These are phyloP conservation scores for Filobasidium uniguttulatum DNA, from an alignment of 1,284 basidiomycete species.

Conservation along the genomic window DNA sequence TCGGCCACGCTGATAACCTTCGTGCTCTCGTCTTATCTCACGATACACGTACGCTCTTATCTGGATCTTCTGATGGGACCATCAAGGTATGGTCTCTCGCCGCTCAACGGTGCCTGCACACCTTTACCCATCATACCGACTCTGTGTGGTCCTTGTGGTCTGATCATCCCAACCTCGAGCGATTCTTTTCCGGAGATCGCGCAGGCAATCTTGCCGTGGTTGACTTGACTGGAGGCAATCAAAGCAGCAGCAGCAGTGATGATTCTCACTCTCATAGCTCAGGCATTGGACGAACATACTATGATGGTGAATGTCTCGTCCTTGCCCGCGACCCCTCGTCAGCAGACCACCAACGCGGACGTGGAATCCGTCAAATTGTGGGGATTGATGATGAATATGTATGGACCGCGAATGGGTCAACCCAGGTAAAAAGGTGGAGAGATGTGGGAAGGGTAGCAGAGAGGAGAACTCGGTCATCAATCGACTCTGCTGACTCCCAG, in stretches of 20 bases:
- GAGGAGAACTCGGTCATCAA: too few relatives aligned
- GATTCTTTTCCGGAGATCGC: conserved; percentile 92
- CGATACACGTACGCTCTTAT: conserved; percentile 62
- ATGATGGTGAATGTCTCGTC: conserved; percentile 77
- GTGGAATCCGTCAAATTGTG: conserved; percentile 73
- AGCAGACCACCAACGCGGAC: conserved; percentile 38
- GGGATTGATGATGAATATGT: conserved; percentile 72
- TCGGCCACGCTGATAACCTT: conserved; percentile 95
- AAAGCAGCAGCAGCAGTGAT: too few relatives aligned
- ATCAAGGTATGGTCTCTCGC: conserved; percentile 76
- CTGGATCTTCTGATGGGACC: conserved; percentile 73
- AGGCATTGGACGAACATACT: conserved; percentile 52
- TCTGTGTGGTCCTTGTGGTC: conserved; percentile 91
- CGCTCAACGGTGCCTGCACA: conserved; percentile 78
- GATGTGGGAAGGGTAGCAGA: conserved; percentile 39
- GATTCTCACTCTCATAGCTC: too few relatives aligned
- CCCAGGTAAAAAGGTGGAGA: conserved; percentile 69
- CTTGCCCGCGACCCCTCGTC: conserved; percentile 51
- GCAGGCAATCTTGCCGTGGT: conserved; percentile 78
- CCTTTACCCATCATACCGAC: conserved; percentile 88
- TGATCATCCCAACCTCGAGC: conserved; percentile 69
- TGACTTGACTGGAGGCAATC: conserved; percentile 77
- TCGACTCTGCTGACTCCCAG: too few relatives aligned
- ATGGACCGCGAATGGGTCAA: conserved; percentile 79
- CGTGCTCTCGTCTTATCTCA: conserved; percentile 75